These are phyloP conservation scores for Populus hybrid DNA, from an alignment of 441 rosid species.

Conservation along the genomic window DNA sequence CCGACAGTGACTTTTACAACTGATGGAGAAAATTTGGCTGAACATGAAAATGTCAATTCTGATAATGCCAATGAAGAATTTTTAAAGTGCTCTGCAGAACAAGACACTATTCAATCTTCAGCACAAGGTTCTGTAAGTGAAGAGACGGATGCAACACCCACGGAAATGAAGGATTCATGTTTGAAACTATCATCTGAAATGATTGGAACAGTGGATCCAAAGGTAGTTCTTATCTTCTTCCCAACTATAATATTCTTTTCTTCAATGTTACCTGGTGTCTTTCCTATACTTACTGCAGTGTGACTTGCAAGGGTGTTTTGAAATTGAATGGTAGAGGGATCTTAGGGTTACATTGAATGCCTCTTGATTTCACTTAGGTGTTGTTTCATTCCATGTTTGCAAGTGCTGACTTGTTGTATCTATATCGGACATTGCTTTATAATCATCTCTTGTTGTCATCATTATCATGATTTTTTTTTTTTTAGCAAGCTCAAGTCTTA, in stretches of 20 bases:
- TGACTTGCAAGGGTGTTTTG: no score
- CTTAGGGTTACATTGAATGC: no score
- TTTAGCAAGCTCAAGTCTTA: neutral
- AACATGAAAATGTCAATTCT: conserved; percentile 36
- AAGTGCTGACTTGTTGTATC: neutral
- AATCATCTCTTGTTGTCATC: neutral
- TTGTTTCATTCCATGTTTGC: neutral
- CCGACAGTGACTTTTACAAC: conserved; percentile 27
- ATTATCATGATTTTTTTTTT: neutral
- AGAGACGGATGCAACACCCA: conserved; percentile 23
- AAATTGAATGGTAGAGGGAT: no score
- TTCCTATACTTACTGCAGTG: no score
- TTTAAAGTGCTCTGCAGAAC: conserved; percentile 25
- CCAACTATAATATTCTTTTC: neutral
- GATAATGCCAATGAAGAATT: conserved; percentile 28
- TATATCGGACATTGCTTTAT: neutral
- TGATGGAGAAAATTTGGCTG: conserved; percentile 30
- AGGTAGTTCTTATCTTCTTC: conserved; percentile 33
- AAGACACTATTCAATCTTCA: conserved; percentile 32
- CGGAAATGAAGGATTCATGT: conserved; percentile 27
- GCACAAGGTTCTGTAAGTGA: conserved; percentile 24
- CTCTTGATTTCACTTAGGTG: no score
- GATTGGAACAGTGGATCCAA: conserved; percentile 23
- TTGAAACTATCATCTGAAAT: conserved; percentile 21
- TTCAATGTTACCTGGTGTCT: neutral